A percentile compares a stretch with the other conserved stretches of the same genome.
Evolutionary conservation across 345 rosid species (phyloP).

Genomic region (Salix brachista): DNA sequence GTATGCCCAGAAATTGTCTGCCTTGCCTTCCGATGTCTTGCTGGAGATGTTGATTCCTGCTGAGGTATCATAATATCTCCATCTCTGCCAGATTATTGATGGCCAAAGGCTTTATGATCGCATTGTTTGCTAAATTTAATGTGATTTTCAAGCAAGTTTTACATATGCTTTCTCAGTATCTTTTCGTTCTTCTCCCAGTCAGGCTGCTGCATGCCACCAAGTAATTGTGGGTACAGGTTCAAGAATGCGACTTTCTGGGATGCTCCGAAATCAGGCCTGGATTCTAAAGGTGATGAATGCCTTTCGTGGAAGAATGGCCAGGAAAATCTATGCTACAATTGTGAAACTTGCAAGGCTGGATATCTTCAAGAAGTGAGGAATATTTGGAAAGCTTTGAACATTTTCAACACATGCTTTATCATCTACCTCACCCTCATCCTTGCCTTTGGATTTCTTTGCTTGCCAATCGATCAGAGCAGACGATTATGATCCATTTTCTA

Average conservation of each 20-base stretch:
- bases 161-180: neutral
- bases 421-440: neutral
- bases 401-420: neutral
- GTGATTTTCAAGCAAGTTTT: neutral
- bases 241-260: neutral
- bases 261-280: neutral
- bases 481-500: neutral
- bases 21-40: neutral
- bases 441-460: neutral
- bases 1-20: neutral
- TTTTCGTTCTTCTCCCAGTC: neutral
- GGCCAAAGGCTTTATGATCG: too few relatives aligned
- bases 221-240: neutral
- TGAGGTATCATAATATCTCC: too few relatives aligned
- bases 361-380: neutral
- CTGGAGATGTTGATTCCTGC: neutral
- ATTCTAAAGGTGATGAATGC: neutral
- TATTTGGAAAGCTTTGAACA: neutral
- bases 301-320: neutral
- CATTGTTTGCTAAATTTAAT: too few relatives aligned
- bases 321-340: neutral
- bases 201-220: constrained; percentile 3
- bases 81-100: too few relatives aligned
- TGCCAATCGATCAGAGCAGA: neutral
- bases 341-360: neutral